Percentiles rank a stretch among this genome's conserved stretches.
Evolutionary conservation across 768 basidiomycete species (phyloP).

Genomic region (Tephrocybe sp.): DNA sequence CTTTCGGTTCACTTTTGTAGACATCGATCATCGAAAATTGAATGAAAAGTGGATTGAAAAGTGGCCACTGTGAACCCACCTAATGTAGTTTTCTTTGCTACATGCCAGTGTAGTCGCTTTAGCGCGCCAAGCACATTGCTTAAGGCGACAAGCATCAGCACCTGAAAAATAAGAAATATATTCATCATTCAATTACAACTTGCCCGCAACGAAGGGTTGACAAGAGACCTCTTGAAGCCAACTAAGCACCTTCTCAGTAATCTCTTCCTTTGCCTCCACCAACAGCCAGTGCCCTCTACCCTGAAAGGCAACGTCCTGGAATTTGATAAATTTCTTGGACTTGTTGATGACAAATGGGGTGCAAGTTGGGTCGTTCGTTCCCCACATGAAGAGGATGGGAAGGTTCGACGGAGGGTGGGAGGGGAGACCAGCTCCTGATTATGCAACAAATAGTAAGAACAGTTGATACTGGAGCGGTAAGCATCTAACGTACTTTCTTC

Average conservation of each 20-base stretch:
- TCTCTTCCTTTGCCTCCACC: slow-evolving; percentile 55
- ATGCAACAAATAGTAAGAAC: not conserved
- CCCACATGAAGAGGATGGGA: slow-evolving; percentile 61
- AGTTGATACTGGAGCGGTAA: not conserved
- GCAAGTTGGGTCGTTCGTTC: slow-evolving; percentile 52
- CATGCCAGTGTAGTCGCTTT: too few species aligned
- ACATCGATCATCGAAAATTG: too few species aligned
- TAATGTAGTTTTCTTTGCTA: too few species aligned
- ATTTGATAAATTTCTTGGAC: slow-evolving; percentile 46
- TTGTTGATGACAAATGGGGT: slow-evolving; percentile 37
- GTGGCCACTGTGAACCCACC: too few species aligned
- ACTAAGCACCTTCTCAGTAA: slow-evolving; percentile 44
- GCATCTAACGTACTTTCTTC: slow-evolving; percentile 38
- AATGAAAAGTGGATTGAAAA: too few species aligned
- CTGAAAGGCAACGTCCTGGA: slow-evolving; percentile 51
- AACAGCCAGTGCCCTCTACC: slow-evolving; percentile 69
- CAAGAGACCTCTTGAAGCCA: slow-evolving; percentile 42
- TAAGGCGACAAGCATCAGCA: too few species aligned
- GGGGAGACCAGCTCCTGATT: slow-evolving; percentile 40
- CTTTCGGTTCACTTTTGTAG: too few species aligned
- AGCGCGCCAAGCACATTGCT: too few species aligned
- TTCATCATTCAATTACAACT: slow-evolving; percentile 12
- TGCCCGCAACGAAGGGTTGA: slow-evolving; percentile 10
- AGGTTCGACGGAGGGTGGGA: slow-evolving; percentile 42
- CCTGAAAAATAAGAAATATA: too few species aligned